A percentile compares a stretch with the other conserved stretches of the same genome.
These are phyloP conservation scores for Malassezia japonica DNA, from an alignment of 1,284 basidiomycete species.

Conservation along the genomic window DNA sequence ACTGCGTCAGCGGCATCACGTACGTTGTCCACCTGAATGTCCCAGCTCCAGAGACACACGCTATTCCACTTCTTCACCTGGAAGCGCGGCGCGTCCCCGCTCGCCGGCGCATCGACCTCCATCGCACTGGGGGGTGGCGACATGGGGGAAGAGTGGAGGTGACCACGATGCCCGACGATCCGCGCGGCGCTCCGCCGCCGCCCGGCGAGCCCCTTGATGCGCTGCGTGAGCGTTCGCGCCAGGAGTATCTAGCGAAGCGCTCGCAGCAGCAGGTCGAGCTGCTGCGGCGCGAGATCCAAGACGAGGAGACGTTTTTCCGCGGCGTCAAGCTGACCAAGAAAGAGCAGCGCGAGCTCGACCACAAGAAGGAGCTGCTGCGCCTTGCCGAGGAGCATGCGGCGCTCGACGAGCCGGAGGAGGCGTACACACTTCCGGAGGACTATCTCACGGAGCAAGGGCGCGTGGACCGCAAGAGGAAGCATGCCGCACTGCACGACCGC, in stretches of 20 bases:
- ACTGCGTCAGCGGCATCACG: conserved; percentile 26
- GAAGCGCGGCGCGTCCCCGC: conserved; percentile 39
- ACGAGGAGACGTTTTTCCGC: conserved; percentile 41
- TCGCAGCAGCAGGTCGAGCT: conserved; percentile 92
- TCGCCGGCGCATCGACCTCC: conserved; percentile 33
- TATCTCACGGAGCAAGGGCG: conserved; percentile 98
- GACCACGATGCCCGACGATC: not conserved
- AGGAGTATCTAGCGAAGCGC: conserved; percentile 92
- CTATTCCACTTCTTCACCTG: conserved; percentile 49
- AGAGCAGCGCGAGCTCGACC: conserved; percentile 70
- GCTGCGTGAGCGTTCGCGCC: conserved; percentile 51
- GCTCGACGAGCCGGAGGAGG: conserved; percentile 64
- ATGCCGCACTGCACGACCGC: conserved; percentile 82
- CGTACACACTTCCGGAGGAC: conserved; percentile 53
- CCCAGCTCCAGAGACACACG: conserved; percentile 47
- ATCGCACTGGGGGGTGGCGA: conserved; percentile 20
- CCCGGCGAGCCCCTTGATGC: conserved; percentile 29
- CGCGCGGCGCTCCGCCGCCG: conserved; percentile 50
- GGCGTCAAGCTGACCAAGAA: conserved; percentile 60
- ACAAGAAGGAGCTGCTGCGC: conserved; percentile 81
- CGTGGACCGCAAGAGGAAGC: conserved; percentile 91
- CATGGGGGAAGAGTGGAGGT: not conserved
- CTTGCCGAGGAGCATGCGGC: conserved; percentile 85
- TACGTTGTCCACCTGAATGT: conserved; percentile 48
- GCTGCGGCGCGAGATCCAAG: conserved; percentile 65